Percentiles rank a stretch among this genome's conserved stretches.
Conservation (phyloP, 306 rosid species). For the Herpetospermum pedunculosum region DNA sequence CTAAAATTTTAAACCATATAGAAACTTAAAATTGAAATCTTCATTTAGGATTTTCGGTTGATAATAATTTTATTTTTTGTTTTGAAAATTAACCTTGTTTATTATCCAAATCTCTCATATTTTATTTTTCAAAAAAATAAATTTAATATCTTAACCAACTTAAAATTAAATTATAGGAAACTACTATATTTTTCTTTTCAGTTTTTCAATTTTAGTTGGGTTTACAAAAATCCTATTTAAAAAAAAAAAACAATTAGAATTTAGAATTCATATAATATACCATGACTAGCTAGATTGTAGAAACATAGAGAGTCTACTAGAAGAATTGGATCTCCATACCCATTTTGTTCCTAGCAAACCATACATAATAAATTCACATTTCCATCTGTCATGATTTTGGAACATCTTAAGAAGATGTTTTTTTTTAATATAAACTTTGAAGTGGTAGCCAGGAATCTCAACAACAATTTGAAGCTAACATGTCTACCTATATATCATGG, state of each 20-base stretch:
- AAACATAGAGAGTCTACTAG: not conserved
- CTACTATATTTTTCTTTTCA: no score
- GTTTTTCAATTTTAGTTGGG: no score
- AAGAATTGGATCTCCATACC: not conserved
- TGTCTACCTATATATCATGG: not conserved
- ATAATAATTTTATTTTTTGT: no score
- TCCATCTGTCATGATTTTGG: not conserved
- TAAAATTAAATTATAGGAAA: no score
- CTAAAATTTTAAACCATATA: not conserved
- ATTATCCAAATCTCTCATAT: no score
- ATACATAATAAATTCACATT: not conserved
- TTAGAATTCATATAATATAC: not conserved
- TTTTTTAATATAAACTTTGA: not conserved
- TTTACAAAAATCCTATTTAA: no score
- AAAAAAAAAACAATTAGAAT: no score
- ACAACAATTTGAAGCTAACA: not conserved
- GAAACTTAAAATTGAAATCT: no score
- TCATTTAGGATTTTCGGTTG: no score
- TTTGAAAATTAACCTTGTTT: no score
- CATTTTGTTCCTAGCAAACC: not conserved
- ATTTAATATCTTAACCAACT: no score
- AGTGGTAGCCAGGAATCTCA: not conserved
- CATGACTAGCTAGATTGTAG: not conserved
- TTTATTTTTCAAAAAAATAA: no score
- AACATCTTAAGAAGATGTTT: not conserved